Evolutionary conservation across 2,329 filamentous ascomycete genomes (phyloP).

Genomic region (Fusarium sp.): DNA sequence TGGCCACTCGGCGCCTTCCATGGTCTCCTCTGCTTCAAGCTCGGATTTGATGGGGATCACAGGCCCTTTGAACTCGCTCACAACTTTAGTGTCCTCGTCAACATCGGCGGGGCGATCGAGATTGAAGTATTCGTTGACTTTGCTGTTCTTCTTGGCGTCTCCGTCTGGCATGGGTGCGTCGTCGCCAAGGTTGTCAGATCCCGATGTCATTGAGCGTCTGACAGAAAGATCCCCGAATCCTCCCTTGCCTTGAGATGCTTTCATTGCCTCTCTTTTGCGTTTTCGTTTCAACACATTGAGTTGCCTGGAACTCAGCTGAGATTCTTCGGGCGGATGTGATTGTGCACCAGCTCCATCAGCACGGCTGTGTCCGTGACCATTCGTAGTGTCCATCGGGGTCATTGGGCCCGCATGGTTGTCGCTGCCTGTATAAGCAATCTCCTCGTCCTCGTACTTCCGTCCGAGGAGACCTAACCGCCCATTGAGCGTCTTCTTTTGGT

Average conservation of each 20-base stretch:
- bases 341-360: conserved; percentile 53
- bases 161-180: conserved; percentile 65
- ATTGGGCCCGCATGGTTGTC: conserved; percentile 57
- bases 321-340: conserved; percentile 67
- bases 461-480: conserved; percentile 86
- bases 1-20: conserved; percentile 89
- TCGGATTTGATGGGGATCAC: conserved; percentile 85
- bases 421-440: conserved; percentile 69
- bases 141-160: conserved; percentile 70
- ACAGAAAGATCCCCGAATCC: conserved; percentile 88
- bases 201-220: conserved; percentile 69
- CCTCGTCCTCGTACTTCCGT: conserved; percentile 85
- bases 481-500: conserved; percentile 89
- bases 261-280: conserved; percentile 88
- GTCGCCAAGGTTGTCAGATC: conserved; percentile 70
- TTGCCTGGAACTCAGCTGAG: conserved; percentile 87
- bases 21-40: conserved; percentile 79
- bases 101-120: conserved; percentile 80
- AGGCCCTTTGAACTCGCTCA: conserved; percentile 94
- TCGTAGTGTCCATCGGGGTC: conserved; percentile 57
- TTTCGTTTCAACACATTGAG: conserved; percentile 95
- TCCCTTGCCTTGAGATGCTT: conserved; percentile 86
- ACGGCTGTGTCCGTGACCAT: conserved; percentile 48
- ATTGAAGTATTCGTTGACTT: conserved; percentile 87
- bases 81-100: conserved; percentile 91